Evolutionary conservation across 768 basidiomycete genomes (phyloP), one percentile per base, ranked within the genome.

Genomic region (Trametes sanguinea): DNA sequence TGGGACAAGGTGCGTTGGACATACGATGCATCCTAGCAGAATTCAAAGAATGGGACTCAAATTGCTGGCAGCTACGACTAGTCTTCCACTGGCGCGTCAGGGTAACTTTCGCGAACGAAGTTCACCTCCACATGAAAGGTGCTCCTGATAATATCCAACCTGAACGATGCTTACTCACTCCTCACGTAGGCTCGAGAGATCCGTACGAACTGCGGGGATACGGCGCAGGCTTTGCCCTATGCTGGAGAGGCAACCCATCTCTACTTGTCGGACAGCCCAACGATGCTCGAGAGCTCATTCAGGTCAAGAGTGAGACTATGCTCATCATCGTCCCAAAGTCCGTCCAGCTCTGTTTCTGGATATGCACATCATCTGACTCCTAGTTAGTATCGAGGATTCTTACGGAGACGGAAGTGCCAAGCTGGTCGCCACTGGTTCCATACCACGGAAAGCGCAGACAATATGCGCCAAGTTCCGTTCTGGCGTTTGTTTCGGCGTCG

Each of bases 41-140:
- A 29, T 6, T 50, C 1, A 30, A 3, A 2, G 48, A 32, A 8
- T 11, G 17, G 13, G 4, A 50, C 30, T 22, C 14, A 22, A 50
- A 2, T 2, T 45, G 7, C 5, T 22, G 39, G 29, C 63, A 91
- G 89, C 71, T 94, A 67, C 81, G 91, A 30, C 78, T 95, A 10
- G 79, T 92, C 22, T 82, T 95, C 63, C 95, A 97, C 72, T 95
- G 95, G 92, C 87, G 79, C 42, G 72, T 89, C 22, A 79, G 79
- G 57, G 76, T 89, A 37, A 78, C 82, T 22, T 96, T 96, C 69
- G 76, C 76, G 32, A 81, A 83, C 14, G 88, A 90, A 59, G 85
- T 91, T 32, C 87, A 90, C 55, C 75, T 92, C 40, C 87, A 94
- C 72, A 81, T 97, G 73, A 98, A 97, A 84, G 94, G 94, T 90